Percentiles rank a stretch among this genome's conserved stretches.
Conservation (phyloP, 225 moss, liverwort and hornwort species). For the Antitrichia curtipendula region DNA sequence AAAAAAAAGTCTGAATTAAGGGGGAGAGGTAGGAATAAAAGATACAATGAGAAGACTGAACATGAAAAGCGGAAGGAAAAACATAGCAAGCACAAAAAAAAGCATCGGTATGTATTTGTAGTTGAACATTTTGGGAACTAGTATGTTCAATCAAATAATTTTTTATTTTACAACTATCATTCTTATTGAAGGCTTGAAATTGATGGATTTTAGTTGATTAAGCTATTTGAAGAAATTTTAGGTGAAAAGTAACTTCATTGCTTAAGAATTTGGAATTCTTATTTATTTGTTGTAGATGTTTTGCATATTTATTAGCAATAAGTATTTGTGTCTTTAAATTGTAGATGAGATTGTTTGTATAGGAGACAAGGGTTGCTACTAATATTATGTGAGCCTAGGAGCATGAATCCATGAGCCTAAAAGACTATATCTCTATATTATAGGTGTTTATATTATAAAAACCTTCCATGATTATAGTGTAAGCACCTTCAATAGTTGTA, state of each 20-base stretch:
- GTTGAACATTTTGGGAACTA: background rate
- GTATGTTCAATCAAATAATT: background rate
- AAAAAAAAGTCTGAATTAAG: slow-evolving; percentile 15
- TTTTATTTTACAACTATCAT: background rate
- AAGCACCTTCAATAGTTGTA: too few species aligned
- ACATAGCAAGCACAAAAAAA: slow-evolving; percentile 49
- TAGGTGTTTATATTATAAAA: too few species aligned
- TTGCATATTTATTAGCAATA: background rate
- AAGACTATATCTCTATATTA: too few species aligned
- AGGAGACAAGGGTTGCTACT: background rate
- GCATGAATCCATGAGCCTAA: too few species aligned
- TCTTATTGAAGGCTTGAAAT: background rate
- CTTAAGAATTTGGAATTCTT: background rate
- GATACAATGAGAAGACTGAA: slow-evolving; percentile 27
- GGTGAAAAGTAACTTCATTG: background rate
- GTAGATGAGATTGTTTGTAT: background rate
- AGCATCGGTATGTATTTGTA: slow-evolving; percentile 1
- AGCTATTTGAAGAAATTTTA: background rate
- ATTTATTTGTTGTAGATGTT: background rate
- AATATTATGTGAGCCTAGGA: too few species aligned
- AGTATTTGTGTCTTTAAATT: background rate
- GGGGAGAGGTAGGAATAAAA: slow-evolving; percentile 2
- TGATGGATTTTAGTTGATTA: background rate
- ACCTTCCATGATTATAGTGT: too few species aligned
- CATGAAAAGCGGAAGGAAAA: slow-evolving; percentile 44